Evolutionary conservation across 192 early-diverging fungal species (phyloP).

Genomic region (Rhizoclosmatium sp.): DNA sequence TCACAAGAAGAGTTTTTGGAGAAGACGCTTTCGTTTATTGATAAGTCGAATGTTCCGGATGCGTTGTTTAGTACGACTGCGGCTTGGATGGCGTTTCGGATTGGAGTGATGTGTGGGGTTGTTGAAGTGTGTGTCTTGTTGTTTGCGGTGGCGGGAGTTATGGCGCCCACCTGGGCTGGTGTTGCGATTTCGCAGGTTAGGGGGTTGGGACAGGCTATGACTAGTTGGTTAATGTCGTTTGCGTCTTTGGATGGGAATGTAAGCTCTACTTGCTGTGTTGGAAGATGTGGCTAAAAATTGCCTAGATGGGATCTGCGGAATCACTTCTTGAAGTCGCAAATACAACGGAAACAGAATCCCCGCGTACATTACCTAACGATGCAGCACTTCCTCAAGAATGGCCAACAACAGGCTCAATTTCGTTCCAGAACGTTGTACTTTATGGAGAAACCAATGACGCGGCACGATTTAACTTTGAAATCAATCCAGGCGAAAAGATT

Average conservation of each 20-base stretch:
- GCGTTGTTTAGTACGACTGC: slow-evolving; percentile 3
- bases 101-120: slow-evolving; percentile 32
- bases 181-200: slow-evolving; percentile 25
- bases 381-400: neutral
- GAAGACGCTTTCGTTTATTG: slow-evolving; percentile 8
- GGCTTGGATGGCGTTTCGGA: slow-evolving; percentile 41
- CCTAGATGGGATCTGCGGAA: slow-evolving; percentile 31
- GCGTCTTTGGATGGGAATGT: slow-evolving; percentile 26
- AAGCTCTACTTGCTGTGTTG: neutral
- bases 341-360: slow-evolving; percentile 11
- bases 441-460: slow-evolving; percentile 58
- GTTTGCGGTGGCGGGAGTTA: slow-evolving; percentile 24
- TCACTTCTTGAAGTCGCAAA: slow-evolving; percentile 25
- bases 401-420: slow-evolving; percentile 50
- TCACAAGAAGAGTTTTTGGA: slow-evolving; percentile 20
- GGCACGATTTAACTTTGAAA: slow-evolving; percentile 66
- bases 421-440: slow-evolving; percentile 65
- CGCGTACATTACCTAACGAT: slow-evolving; percentile 21
- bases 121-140: slow-evolving; percentile 27
- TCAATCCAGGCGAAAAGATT: slow-evolving; percentile 80
- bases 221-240: neutral
- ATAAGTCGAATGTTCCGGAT: slow-evolving; percentile 23
- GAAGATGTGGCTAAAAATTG: neutral
- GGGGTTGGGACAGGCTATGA: neutral
- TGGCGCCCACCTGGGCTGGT: slow-evolving; percentile 11